Conservation (phyloP, 75 land plant species). For the Picea sitchensis region DNA sequence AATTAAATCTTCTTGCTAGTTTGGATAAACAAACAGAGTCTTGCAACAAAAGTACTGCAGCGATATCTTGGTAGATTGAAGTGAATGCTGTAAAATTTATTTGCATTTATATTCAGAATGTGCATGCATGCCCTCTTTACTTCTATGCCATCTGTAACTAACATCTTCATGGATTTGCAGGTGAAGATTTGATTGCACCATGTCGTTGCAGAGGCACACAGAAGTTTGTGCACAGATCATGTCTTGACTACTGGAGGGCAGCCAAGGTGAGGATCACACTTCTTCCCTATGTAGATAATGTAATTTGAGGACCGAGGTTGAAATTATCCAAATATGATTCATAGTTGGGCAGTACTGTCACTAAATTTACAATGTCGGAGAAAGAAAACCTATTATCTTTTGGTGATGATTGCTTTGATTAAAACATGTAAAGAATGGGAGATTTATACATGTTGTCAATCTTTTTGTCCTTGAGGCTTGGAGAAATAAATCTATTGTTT, state of each 20-base stretch:
- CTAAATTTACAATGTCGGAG: background rate
- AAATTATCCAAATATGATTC: background rate
- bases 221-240: conserved; percentile 90
- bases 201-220: conserved; percentile 94
- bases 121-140: background rate
- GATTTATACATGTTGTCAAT: background rate
- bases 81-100: background rate
- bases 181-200: conserved; percentile 88
- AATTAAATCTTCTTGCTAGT: background rate
- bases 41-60: background rate
- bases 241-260: conserved; percentile 97
- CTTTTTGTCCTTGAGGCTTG: too few species aligned
- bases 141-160: background rate
- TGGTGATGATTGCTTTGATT: background rate
- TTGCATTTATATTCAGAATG: too few species aligned
- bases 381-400: background rate
- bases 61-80: background rate
- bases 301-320: background rate
- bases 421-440: background rate
- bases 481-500: too few species aligned
- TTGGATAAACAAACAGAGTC: background rate
- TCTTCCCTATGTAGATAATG: background rate
- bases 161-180: conserved; percentile 26
- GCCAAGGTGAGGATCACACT: conserved; percentile 53
- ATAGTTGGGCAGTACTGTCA: background rate